Evolutionary conservation across 257 asterid genomes (phyloP), one percentile per base, ranked within the genome.

Genomic region (Lantana camara): DNA sequence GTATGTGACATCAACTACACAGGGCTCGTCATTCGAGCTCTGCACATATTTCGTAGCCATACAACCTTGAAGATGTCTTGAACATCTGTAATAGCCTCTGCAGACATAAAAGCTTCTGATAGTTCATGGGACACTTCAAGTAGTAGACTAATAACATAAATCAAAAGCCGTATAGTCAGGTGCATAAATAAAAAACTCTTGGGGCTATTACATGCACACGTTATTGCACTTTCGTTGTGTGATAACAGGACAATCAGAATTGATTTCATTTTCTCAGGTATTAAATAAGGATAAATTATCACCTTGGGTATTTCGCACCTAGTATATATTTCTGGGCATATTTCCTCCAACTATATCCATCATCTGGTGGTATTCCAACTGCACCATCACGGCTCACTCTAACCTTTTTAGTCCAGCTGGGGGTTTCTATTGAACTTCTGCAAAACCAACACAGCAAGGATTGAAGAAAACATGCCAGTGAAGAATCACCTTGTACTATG

Each of bases 81-180:
- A 0, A 35, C 78, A 73, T 61, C 58, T 73, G 59, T 1, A 73
- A 50, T 67, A 73, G 20, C 0, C 0, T 67, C 78, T 73, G 78
- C 60, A 40, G 10, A 46, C 14, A 11, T 19, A 59, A 19, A n/a
- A 42, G 9, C 44, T 51, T 51, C 52, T 41, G 23, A 9, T 23
- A 22, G 55, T 10, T 15, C 15, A 7, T 11, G 22, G 50, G 4
- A 42, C 6, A 20, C 10, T 0, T 2, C 29, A 57, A 30, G n/a
- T n/a, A 45, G 21, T 9, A 0, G 56, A 2, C 9, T 7, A 34
- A 16, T 29, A 57, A 30, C 63, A 57, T 10, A 10, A n/a, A 17
- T 24, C 19, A 52, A 34, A 53, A 32, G 19, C 32, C 9, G 22
- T 35, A 10, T n/a, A 27, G 7, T 14, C 27, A 56, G 58, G 38